Evolutionary conservation across 495 filamentous ascomycete genomes (phyloP).

Genomic region (Trichoderma erinaceum): DNA sequence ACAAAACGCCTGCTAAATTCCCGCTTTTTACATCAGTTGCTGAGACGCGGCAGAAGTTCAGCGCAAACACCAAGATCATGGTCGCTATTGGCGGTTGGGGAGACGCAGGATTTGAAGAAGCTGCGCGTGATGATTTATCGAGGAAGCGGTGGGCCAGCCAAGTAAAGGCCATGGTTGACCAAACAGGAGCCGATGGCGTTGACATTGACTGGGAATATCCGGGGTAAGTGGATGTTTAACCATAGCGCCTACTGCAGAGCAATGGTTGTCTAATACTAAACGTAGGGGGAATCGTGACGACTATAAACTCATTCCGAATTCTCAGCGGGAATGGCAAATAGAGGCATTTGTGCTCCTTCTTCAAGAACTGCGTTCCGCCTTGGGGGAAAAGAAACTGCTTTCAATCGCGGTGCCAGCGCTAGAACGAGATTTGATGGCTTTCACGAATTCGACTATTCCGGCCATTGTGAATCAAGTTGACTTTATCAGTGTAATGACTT

Average conservation of each 20-base stretch:
- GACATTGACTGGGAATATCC: conserved; percentile 83
- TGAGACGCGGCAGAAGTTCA: conserved; percentile 52
- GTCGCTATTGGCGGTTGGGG: conserved; percentile 73
- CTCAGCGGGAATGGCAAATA: conserved; percentile 54
- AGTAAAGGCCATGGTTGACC: conserved; percentile 54
- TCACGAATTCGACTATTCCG: conserved; percentile 56
- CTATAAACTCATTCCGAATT: conserved; percentile 65
- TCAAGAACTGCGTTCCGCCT: conserved; percentile 48
- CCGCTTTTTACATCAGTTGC: conserved; percentile 57
- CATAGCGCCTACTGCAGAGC: neutral
- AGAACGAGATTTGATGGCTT: conserved; percentile 65
- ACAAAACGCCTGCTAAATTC: conserved; percentile 36
- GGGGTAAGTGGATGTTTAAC: conserved; percentile 33
- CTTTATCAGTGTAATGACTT: conserved; percentile 75
- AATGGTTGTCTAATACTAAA: conserved; percentile 5
- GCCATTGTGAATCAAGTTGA: conserved; percentile 59
- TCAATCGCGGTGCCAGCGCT: conserved; percentile 69
- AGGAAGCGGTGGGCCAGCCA: conserved; percentile 58
- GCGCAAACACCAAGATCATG: conserved; percentile 55
- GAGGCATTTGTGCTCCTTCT: conserved; percentile 59
- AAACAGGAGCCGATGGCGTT: conserved; percentile 56
- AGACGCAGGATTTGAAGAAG: conserved; percentile 58
- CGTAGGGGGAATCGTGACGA: conserved; percentile 66
- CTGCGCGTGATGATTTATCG: conserved; percentile 46
- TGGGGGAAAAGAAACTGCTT: conserved; percentile 56